These are phyloP conservation scores for Trichophyton rubrum DNA, from an alignment of 2,329 filamentous ascomycete species.

Conservation along the genomic window DNA sequence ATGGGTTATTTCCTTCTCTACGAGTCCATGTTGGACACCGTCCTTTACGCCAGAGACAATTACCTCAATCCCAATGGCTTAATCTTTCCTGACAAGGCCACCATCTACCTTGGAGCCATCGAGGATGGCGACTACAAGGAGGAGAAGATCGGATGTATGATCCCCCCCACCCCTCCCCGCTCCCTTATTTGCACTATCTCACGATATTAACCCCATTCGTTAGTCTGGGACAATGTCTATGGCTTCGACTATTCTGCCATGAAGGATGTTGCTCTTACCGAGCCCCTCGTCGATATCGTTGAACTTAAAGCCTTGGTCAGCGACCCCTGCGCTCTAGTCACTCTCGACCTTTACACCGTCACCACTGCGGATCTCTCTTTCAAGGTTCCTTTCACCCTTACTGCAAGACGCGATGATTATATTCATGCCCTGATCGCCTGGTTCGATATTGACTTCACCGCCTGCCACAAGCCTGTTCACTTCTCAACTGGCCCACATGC, in stretches of 20 bases:
- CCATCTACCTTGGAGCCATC: slow-evolving; percentile 90
- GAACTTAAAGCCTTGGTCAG: slow-evolving; percentile 95
- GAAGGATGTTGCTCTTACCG: slow-evolving; percentile 83
- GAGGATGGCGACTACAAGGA: slow-evolving; percentile 99
- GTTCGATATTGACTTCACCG: slow-evolving; percentile 98
- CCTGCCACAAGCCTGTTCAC: slow-evolving; percentile 93
- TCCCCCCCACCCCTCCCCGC: background rate
- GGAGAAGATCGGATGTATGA: slow-evolving; percentile 97
- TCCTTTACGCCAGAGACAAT: slow-evolving; percentile 87
- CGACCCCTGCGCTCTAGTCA: slow-evolving; percentile 72
- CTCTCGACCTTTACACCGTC: slow-evolving; percentile 87
- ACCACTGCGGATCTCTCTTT: slow-evolving; percentile 74
- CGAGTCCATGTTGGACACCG: slow-evolving; percentile 97
- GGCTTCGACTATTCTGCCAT: slow-evolving; percentile 93
- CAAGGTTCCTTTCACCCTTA: slow-evolving; percentile 61
- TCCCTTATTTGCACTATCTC: background rate
- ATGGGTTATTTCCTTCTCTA: slow-evolving; percentile 99
- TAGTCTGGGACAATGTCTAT: slow-evolving; percentile 99
- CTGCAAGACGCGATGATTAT: slow-evolving; percentile 77
- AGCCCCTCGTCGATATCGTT: slow-evolving; percentile 94
- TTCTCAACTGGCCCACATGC: slow-evolving; percentile 97
- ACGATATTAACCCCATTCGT: slow-evolving; percentile 9
- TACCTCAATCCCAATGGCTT: slow-evolving; percentile 78
- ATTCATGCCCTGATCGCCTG: slow-evolving; percentile 92
- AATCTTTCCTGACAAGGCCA: slow-evolving; percentile 98